Conservation (phyloP, 352 stramenopile species). For the Globisporangium nunn region DNA sequence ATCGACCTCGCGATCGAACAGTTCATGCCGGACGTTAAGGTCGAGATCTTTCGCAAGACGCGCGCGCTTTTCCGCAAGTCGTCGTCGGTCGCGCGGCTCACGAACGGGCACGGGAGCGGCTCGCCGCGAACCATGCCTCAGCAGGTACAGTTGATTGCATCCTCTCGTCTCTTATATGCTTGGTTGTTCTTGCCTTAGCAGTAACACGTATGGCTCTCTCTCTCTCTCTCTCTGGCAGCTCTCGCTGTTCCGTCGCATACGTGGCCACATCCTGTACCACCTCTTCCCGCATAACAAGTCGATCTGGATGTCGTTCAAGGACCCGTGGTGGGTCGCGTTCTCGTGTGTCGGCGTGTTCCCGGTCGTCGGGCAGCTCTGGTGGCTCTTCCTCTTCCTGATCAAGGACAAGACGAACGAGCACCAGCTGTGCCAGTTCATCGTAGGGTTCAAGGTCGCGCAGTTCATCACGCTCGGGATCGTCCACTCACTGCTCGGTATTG, state of each 20-base stretch:
- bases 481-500: conserved; percentile 54
- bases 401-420: conserved; percentile 92
- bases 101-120: not conserved
- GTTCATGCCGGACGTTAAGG: conserved; percentile 86
- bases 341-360: conserved; percentile 78
- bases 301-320: conserved; percentile 81
- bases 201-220: not conserved
- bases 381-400: conserved; percentile 85
- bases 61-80: conserved; percentile 56
- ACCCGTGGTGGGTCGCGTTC: conserved; percentile 77
- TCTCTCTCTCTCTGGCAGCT: conserved; percentile 11
- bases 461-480: conserved; percentile 85
- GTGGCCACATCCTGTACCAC: conserved; percentile 82
- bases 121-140: not conserved
- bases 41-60: conserved; percentile 85
- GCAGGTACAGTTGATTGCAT: conserved; percentile 2
- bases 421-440: conserved; percentile 90
- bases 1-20: conserved; percentile 82
- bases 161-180: no score
- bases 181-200: not conserved
- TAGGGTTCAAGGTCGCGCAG: conserved; percentile 87
- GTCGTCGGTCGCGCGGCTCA: conserved; percentile 4
- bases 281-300: conserved; percentile 84
- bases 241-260: conserved; percentile 34
- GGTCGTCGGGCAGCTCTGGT: conserved; percentile 85